phyloP scores from a whole-genome alignment of 1,139 yeast species.

The Suhomyces kunorum region DNA sequence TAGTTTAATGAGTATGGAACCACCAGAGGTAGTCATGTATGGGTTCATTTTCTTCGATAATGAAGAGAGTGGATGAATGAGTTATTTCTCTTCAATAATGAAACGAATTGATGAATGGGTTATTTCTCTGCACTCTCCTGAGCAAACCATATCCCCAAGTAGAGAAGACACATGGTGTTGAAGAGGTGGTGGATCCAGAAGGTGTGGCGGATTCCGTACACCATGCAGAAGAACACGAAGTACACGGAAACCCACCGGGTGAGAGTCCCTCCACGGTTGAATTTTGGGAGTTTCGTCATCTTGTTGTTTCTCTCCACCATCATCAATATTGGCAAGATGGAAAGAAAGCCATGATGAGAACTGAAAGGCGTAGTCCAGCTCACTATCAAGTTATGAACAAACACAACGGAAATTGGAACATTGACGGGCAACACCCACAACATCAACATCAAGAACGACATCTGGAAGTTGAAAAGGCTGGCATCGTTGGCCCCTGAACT shows the following conservation, averaged over 20 bases:
- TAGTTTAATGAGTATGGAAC: constrained; percentile 20
- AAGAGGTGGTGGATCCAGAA: constrained; percentile 71
- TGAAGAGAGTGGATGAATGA: no score
- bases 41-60: no score
- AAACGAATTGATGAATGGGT: no score
- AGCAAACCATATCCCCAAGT: constrained; percentile 23
- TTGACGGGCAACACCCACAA: constrained; percentile 70
- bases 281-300: constrained; percentile 13
- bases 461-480: constrained; percentile 48
- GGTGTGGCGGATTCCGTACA: constrained; percentile 69
- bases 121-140: constrained; percentile 13
- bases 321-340: constrained; percentile 62
- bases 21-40: constrained; percentile 7
- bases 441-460: constrained; percentile 58
- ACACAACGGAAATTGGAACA: constrained; percentile 67
- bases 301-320: constrained; percentile 47
- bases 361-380: constrained; percentile 76
- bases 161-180: constrained; percentile 54
- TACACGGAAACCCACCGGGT: constrained; percentile 29
- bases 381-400: constrained; percentile 66
- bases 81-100: neutral
- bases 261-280: constrained; percentile 3
- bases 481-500: constrained; percentile 14
- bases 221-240: constrained; percentile 52
- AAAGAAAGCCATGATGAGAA: constrained; percentile 71